These are phyloP conservation scores for Candida tibetensis DNA, from an alignment of 805 yeast genomes.

Conservation along the genomic window DNA sequence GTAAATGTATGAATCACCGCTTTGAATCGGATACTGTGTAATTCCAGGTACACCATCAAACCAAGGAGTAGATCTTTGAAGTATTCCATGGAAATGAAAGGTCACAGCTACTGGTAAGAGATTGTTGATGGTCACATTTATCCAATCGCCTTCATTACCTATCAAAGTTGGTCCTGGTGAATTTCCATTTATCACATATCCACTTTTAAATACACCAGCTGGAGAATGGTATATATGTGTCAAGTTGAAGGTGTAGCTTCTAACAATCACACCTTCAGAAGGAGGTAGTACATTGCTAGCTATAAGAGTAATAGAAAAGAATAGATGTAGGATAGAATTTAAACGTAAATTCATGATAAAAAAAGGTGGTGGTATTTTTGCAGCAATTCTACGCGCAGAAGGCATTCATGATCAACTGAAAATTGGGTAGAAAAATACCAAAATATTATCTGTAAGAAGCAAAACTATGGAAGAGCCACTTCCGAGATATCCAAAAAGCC, in stretches of 20 bases:
- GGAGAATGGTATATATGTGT: constrained; percentile 12
- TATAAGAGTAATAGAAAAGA: no score
- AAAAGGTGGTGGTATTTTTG: not conserved
- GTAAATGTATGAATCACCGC: constrained; percentile 42
- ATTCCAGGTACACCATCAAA: constrained; percentile 52
- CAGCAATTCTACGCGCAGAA: not conserved
- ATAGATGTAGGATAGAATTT: no score
- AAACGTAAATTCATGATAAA: not conserved
- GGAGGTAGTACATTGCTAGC: no score
- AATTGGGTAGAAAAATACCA: no score
- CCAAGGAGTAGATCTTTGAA: constrained; percentile 44
- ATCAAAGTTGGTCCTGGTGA: constrained; percentile 52
- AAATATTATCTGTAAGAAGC: no score
- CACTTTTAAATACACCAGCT: constrained; percentile 33
- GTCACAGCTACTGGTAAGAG: constrained; percentile 36
- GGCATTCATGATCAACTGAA: no score
- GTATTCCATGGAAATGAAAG: constrained; percentile 55
- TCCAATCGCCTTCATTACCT: constrained; percentile 32
- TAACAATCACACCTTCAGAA: no score
- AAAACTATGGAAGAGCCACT: no score
- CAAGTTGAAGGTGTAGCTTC: constrained; percentile 7
- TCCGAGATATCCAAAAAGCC: no score
- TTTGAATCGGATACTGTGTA: constrained; percentile 49
- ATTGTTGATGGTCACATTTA: constrained; percentile 37
- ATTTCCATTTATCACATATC: constrained; percentile 40